Conservation (phyloP, 257 asterid species). For the Solanum appendiculatum region DNA sequence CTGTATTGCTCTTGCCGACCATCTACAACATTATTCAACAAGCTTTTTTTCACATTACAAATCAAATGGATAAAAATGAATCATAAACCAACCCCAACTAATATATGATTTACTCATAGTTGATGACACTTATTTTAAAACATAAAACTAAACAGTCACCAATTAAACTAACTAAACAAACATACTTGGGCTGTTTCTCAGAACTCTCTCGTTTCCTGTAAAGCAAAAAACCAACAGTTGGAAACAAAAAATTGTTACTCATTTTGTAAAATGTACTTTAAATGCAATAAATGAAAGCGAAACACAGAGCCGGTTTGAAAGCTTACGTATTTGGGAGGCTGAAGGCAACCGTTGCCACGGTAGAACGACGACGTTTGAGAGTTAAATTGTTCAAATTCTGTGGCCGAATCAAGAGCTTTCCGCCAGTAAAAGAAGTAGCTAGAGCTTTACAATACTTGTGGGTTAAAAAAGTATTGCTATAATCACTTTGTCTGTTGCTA, state of each 20-base stretch:
- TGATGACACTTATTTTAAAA: neutral
- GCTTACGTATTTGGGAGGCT: slow-evolving; percentile 69
- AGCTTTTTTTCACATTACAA: neutral
- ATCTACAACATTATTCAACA: slow-evolving; percentile 29
- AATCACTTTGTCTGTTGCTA: slow-evolving; percentile 20
- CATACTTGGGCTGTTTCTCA: slow-evolving; percentile 47
- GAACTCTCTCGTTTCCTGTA: slow-evolving; percentile 43
- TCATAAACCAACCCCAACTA: neutral
- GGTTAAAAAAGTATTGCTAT: slow-evolving; percentile 16
- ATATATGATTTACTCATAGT: neutral
- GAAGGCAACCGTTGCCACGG: slow-evolving; percentile 52
- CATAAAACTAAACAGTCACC: neutral
- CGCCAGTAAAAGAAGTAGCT: slow-evolving; percentile 32
- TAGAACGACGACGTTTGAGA: slow-evolving; percentile 43
- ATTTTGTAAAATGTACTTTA: neutral
- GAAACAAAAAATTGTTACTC: neutral
- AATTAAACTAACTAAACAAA: neutral
- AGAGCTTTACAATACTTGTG: slow-evolving; percentile 10
- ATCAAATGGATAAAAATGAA: neutral
- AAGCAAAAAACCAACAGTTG: neutral
- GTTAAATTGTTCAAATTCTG: slow-evolving; percentile 17
- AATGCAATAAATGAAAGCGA: neutral
- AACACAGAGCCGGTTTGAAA: neutral
- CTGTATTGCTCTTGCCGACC: slow-evolving; percentile 87
- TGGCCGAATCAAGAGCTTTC: slow-evolving; percentile 30